Evolutionary conservation across 1,139 yeast genomes (phyloP).

Genomic region (Candida sojae): DNA sequence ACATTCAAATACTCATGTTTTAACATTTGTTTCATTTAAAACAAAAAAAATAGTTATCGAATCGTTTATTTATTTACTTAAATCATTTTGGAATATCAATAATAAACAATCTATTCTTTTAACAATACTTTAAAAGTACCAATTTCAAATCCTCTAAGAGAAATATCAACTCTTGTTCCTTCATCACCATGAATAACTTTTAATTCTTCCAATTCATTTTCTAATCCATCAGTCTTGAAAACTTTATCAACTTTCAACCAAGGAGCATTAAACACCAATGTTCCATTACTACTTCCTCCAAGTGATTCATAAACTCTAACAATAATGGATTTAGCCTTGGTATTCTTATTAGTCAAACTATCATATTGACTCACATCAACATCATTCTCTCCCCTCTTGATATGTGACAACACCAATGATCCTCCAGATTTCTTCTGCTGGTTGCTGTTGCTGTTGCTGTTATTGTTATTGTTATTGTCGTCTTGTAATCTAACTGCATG

Average conservation of each 20-base stretch:
- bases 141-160: constrained; percentile 76
- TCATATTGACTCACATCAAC: constrained; percentile 47
- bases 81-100: no score
- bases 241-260: constrained; percentile 48
- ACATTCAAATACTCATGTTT: no score
- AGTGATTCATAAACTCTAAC: constrained; percentile 81
- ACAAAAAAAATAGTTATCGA: no score
- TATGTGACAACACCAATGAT: constrained; percentile 62
- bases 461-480: no score
- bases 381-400: constrained; percentile 91
- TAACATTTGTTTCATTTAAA: no score
- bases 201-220: constrained; percentile 50
- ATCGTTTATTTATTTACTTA: no score
- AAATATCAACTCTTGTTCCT: constrained; percentile 41
- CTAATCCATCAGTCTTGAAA: constrained; percentile 67
- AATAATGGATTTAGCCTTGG: constrained; percentile 52
- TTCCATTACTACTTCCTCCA: constrained; percentile 72
- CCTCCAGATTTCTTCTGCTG: no score
- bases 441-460: no score
- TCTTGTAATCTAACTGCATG: constrained; percentile 25
- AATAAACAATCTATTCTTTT: constrained; percentile 11
- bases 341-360: constrained; percentile 32
- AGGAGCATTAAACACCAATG: constrained; percentile 37
- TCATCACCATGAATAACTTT: constrained; percentile 24
- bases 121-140: constrained; percentile 60